Conservation (phyloP, 2,329 filamentous ascomycete species). For the Neophaeococcomyces aloes region DNA sequence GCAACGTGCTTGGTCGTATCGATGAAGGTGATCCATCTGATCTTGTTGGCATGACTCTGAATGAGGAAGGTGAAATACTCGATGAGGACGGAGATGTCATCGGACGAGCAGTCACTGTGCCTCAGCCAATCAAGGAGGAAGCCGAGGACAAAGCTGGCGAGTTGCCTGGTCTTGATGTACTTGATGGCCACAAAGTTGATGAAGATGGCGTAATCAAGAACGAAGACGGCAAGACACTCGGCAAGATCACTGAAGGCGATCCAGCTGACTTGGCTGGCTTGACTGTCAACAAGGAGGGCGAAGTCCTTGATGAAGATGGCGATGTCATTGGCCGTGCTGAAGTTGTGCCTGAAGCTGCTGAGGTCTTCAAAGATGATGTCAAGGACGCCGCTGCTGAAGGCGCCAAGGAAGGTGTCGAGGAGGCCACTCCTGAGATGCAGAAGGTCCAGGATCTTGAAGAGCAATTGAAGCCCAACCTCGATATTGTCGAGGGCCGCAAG, state of each 20-base stretch:
- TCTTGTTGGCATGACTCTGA: constrained; percentile 31
- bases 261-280: constrained; percentile 31
- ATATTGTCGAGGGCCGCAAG: constrained; percentile 29
- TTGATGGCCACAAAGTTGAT: constrained; percentile 35
- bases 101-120: constrained; percentile 27
- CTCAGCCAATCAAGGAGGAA: constrained; percentile 37
- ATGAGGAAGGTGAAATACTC: constrained; percentile 32
- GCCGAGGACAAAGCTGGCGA: constrained; percentile 40
- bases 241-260: constrained; percentile 33
- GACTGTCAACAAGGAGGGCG: constrained; percentile 31
- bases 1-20: constrained; percentile 30
- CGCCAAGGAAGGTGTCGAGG: constrained; percentile 7
- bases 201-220: constrained; percentile 46
- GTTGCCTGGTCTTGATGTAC: constrained; percentile 27
- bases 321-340: constrained; percentile 30
- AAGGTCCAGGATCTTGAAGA: constrained; percentile 29
- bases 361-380: constrained; percentile 12
- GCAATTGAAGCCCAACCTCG: constrained; percentile 26
- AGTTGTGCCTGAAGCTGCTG: constrained; percentile 24
- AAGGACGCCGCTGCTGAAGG: constrained; percentile 16
- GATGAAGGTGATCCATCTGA: constrained; percentile 34
- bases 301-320: constrained; percentile 28
- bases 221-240: constrained; percentile 28
- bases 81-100: constrained; percentile 31
- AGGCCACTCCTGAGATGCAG: constrained; percentile 21